Conservation (phyloP, 208 protist species). For the Acanthamoeba royreba region DNA sequence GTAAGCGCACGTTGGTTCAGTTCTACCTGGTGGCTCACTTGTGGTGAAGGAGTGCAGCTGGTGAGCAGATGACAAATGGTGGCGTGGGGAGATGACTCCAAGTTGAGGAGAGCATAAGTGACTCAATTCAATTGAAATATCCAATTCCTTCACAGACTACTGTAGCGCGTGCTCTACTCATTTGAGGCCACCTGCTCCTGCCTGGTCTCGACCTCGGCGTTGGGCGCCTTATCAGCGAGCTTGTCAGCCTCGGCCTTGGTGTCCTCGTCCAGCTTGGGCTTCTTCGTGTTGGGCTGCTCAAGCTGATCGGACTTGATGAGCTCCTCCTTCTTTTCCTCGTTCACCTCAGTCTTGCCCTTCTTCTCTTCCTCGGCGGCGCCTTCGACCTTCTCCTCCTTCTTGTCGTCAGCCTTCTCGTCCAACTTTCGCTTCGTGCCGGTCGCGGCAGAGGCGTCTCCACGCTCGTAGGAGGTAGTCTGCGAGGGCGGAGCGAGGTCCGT, state of each 20-base stretch:
- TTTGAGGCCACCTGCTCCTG: neutral
- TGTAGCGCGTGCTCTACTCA: neutral
- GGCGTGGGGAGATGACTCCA: too few relatives aligned
- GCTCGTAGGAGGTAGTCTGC: too few relatives aligned
- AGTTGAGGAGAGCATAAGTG: too few relatives aligned
- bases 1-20: too few relatives aligned
- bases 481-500: neutral
- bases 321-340: neutral
- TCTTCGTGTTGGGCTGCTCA: neutral
- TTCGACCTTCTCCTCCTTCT: neutral
- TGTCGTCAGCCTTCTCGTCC: too few relatives aligned
- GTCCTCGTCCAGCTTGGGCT: neutral
- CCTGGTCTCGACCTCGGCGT: neutral
- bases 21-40: too few relatives aligned
- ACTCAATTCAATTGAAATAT: too few relatives aligned
- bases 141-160: neutral
- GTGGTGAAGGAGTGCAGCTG: too few relatives aligned
- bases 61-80: too few relatives aligned
- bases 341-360: neutral
- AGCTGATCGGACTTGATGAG: neutral
- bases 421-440: neutral
- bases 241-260: neutral
- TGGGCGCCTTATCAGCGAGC: neutral
- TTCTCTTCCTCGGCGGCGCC: neutral
- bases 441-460: neutral